Evolutionary conservation across 2,329 filamentous ascomycete genomes (phyloP).

Genomic region (Leptographium galeiforme): DNA sequence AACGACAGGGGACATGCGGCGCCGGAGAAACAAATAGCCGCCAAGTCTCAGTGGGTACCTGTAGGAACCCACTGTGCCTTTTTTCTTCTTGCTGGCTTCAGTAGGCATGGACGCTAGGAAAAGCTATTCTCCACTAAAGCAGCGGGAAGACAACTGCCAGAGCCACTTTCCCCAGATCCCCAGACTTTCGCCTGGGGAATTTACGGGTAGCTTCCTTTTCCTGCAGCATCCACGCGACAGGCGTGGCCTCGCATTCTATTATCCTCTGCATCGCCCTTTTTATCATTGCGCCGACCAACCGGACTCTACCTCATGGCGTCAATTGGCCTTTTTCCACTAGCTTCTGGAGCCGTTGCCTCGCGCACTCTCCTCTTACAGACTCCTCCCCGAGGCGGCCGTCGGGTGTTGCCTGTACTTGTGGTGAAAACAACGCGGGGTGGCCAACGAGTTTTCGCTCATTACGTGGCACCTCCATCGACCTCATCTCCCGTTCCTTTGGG

Average conservation of each 20-base stretch:
- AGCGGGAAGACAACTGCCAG: not conserved
- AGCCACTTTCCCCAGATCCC: constrained; percentile 1
- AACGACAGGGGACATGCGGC: not conserved
- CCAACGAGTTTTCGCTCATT: not conserved
- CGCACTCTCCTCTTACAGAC: constrained; percentile 11
- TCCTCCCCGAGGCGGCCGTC: constrained; percentile 13
- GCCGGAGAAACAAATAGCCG: not conserved
- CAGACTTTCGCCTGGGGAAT: not conserved
- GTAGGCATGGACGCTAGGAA: not conserved
- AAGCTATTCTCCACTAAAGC: not conserved
- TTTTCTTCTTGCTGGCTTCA: not conserved
- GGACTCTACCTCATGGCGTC: not conserved
- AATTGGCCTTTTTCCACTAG: constrained; percentile 3
- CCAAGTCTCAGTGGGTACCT: no score
- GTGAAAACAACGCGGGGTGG: not conserved
- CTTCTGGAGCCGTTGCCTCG: constrained; percentile 13
- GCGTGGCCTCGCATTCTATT: not conserved
- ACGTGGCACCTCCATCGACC: not conserved
- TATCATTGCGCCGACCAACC: no score
- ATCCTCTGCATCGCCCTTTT: not conserved
- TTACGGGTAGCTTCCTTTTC: not conserved
- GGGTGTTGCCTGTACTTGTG: not conserved
- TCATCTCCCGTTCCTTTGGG: not conserved
- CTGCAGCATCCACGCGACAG: not conserved
- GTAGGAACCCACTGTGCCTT: no score